phyloP scores from a whole-genome alignment of 1,139 yeast genomes.

The Geotrichum macrosporum region DNA sequence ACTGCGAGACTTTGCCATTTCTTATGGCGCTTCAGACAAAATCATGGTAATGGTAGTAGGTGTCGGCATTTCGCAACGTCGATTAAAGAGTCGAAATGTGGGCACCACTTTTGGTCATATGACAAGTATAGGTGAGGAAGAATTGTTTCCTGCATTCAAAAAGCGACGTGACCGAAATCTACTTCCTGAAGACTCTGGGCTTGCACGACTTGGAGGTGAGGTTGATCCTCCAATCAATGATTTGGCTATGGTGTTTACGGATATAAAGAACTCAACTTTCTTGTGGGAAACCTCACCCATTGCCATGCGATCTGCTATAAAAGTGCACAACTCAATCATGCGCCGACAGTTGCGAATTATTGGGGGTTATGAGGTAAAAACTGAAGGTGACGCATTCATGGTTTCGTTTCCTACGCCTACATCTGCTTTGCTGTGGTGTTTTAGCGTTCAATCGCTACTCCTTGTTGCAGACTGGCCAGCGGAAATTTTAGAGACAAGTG shows the following conservation, averaged over 20 bases:
- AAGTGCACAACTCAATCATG: slow-evolving; percentile 90
- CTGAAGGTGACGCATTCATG: slow-evolving; percentile 99
- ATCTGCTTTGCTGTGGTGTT: slow-evolving; percentile 89
- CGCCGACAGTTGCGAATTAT: slow-evolving; percentile 85
- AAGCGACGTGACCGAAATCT: slow-evolving; percentile 48
- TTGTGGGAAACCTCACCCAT: slow-evolving; percentile 91
- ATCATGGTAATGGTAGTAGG: slow-evolving; percentile 82
- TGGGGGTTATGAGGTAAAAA: slow-evolving; percentile 97
- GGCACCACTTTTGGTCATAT: slow-evolving; percentile 13
- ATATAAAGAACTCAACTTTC: slow-evolving; percentile 88
- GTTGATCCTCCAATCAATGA: slow-evolving; percentile 96
- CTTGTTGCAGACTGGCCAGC: slow-evolving; percentile 92
- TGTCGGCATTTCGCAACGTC: slow-evolving; percentile 42
- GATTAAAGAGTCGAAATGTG: slow-evolving; percentile 4
- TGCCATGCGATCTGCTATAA: slow-evolving; percentile 95
- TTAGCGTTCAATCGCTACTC: slow-evolving; percentile 82
- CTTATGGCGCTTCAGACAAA: slow-evolving; percentile 82
- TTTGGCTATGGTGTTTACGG: slow-evolving; percentile 93
- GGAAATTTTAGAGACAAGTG: slow-evolving; percentile 78
- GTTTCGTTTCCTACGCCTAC: slow-evolving; percentile 94
- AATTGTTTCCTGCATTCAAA: slow-evolving; percentile 44
- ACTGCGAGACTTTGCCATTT: slow-evolving; percentile 86
- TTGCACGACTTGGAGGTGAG: slow-evolving; percentile 84
- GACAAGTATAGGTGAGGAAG: slow-evolving; percentile 16
- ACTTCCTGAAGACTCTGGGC: slow-evolving; percentile 64